Base-by-base conservation (phyloP, 108 stramenopile genomes). In the Chaetoceros muelleri region DNA sequence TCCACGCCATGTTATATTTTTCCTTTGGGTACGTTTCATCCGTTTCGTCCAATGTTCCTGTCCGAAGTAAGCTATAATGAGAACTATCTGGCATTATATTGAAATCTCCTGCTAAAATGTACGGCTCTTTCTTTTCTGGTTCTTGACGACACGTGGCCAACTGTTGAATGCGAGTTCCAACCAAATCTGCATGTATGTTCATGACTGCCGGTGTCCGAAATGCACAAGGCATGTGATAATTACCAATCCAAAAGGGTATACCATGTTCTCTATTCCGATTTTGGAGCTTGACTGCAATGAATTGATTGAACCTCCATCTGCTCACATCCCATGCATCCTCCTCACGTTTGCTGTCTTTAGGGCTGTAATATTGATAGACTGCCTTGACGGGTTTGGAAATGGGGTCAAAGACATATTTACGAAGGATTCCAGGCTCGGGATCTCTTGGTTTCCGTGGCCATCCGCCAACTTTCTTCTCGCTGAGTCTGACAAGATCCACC, bases 211-310 rank as follows among this genome's bases (percentile, higher is more conserved):
- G 93, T 30, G 77, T 74, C 28, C 76, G 78, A 67, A 85, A 98
- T 0, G 89, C 81, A 67, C 97, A 98, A 13, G 97, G 97, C 97
- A 98, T 98, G 80, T 98, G 97, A 64, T 98, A 98, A 40, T 83
- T 96, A 10, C 79, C 82, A 29, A 98, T 63, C 18, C 60, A 75
- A 67, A 91, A 91, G 2, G 69, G 47, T 18, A 50, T 53, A n/a
- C 58, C 58, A 18, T 72, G 56, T 18, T 31, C 59, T 31, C n/a
- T 31, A 20, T 2, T 44, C 44, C 45, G 60, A 34, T 85, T 75
- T 64, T 69, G 53, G 48, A 94, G 66, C 7, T 68, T 72, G 7
- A 74, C 78, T 5, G 80, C 77, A 18, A 93, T 48, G 24, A 90
- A 55, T 0, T 78, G 67, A 46, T 95, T 95, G 66, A 54, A 67